Evolutionary conservation across 2,329 filamentous ascomycete species (phyloP).

Genomic region (Xylariaceae sp.): DNA sequence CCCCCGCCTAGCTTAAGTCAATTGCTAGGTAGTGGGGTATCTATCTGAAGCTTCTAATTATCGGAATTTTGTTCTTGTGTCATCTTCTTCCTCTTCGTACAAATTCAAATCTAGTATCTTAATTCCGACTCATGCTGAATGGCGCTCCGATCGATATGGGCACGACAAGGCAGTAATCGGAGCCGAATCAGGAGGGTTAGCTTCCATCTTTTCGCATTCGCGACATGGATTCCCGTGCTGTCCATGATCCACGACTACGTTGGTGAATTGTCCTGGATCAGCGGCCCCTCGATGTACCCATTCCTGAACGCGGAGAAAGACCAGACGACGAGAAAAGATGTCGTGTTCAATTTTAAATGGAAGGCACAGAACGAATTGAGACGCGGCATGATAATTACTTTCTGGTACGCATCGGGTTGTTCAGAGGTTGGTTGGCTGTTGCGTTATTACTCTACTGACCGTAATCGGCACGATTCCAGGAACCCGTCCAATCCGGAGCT

Average conservation of each 20-base stretch:
- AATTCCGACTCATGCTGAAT: constrained; percentile 31
- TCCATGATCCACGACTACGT: constrained; percentile 65
- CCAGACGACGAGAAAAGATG: constrained; percentile 55
- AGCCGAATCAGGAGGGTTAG: constrained; percentile 40
- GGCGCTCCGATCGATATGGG: constrained; percentile 43
- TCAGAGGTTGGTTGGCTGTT: not conserved
- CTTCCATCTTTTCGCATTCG: constrained; percentile 54
- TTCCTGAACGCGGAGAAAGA: constrained; percentile 70
- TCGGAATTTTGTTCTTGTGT: not conserved
- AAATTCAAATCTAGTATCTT: not conserved
- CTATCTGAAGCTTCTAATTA: not conserved
- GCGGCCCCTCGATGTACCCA: constrained; percentile 74
- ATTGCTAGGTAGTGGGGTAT: not conserved
- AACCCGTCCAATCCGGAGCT: constrained; percentile 72
- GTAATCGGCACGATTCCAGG: constrained; percentile 44
- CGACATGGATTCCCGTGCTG: constrained; percentile 64
- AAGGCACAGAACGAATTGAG: constrained; percentile 60
- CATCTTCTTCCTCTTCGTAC: not conserved
- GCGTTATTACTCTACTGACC: constrained; percentile 10
- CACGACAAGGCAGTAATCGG: constrained; percentile 31
- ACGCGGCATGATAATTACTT: constrained; percentile 75
- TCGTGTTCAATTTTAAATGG: constrained; percentile 63
- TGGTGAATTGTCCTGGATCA: constrained; percentile 59
- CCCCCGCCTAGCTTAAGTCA: no score
- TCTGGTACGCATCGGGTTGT: constrained; percentile 53